Base-by-base conservation (phyloP, 768 basidiomycete genomes). In the Rhodotorula graminis region DNA sequence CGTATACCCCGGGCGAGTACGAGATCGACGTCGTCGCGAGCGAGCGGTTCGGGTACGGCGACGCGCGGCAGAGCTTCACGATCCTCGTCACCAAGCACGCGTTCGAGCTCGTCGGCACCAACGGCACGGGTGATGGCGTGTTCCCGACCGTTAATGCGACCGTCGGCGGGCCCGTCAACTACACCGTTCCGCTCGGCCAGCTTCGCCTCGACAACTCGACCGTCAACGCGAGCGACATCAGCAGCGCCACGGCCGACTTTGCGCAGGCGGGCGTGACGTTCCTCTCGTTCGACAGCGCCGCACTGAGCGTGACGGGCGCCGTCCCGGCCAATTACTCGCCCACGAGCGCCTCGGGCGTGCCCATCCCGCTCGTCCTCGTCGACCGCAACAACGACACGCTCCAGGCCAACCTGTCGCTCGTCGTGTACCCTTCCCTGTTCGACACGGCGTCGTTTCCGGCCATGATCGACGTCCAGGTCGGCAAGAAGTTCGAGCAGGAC, bases 401-500 rank as follows among this genome's bases (percentile, higher is more conserved):
- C 70, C 81, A 83, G 29, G 87, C 88, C 29, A 87, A 84, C 73
- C 83, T 94, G 47, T 83, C 86, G 4, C 77, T 97, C 72, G 85
- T 85, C 40, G 80, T 91, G 31, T 86, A 89, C 16, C 85, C 88
- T 8, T 89, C 91, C 8, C 90, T 86, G 80, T 95, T 96, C 82
- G 82, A 85, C 19, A 23, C 64, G 27, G 46, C 74, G 15, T 23
- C 57, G 1, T 62, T 79, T 18, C 77, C 77, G 0, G 58, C 60
- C 11, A 42, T 55, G n/a, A 53, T 77, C 70, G 64, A 72, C 64
- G 72, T 79, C 64, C 47, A 64, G 33, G 61, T 57, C 23, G 76
- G 74, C 37, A 61, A 70, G 47, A 14, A 31, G 4, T 79, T 78
- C 76, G 46, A 53, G 40, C 61, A 73, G 47, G 62, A 72, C 64